Conservation (phyloP, 108 stramenopile species). For the Mayamaea pseudoterrestris region DNA sequence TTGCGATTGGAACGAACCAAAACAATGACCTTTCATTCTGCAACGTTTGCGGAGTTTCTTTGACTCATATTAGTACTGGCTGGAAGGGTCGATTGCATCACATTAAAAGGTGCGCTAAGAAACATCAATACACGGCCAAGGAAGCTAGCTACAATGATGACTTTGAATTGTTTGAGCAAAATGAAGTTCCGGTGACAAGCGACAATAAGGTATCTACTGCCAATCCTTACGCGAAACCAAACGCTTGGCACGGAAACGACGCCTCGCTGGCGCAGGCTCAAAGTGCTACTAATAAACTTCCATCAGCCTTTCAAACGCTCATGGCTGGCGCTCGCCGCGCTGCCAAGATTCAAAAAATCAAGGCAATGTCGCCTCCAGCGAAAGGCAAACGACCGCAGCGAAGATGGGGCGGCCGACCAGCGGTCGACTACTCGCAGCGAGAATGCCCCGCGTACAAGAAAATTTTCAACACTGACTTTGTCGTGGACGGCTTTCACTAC, state of each 20-base stretch:
- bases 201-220: no score
- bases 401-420: constrained; percentile 6
- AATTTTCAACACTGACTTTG: constrained; percentile 74
- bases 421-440: not conserved
- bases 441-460: constrained; percentile 62
- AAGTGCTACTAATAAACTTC: not conserved
- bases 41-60: constrained; percentile 51
- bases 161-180: no score
- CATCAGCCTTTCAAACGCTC: constrained; percentile 21
- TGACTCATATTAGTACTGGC: constrained; percentile 27
- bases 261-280: not conserved
- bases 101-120: constrained; percentile 71
- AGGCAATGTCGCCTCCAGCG: not conserved
- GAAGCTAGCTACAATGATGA: constrained; percentile 30
- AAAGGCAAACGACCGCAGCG: not conserved
- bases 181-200: no score
- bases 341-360: constrained; percentile 20
- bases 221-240: no score
- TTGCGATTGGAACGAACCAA: not conserved
- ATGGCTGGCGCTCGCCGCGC: constrained; percentile 28
- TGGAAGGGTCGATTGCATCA: constrained; percentile 54
- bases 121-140: constrained; percentile 30
- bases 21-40: constrained; percentile 15
- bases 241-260: no score
- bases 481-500: constrained; percentile 56